phyloP scores from a whole-genome alignment of 108 stramenopile genomes.

The Stephanodiscus minutulus region DNA sequence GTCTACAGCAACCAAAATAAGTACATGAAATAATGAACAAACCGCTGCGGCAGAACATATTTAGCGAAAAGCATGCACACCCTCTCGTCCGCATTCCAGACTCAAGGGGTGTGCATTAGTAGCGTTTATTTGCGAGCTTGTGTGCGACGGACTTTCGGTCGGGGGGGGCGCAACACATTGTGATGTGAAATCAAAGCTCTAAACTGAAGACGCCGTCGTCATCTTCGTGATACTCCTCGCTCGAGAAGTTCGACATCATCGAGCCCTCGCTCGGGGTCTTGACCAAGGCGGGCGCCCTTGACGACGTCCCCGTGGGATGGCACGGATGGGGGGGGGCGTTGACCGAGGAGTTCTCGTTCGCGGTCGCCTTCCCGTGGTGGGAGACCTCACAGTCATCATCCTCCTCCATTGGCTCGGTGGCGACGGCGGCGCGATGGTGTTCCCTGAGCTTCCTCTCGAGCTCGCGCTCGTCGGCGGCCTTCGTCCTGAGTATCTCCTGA shows the following conservation, averaged over 20 bases:
- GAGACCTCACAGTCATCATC: background rate
- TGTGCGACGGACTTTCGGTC: too few relatives aligned
- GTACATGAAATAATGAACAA: too few relatives aligned
- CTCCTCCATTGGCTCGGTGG: background rate
- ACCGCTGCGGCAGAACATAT: too few relatives aligned
- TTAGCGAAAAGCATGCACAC: too few relatives aligned
- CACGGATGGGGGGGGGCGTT: background rate
- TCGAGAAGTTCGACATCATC: background rate
- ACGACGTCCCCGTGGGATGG: background rate
- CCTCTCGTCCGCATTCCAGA: too few relatives aligned
- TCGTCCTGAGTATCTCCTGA: conserved; percentile 25
- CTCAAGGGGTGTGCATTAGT: too few relatives aligned
- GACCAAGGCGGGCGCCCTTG: background rate
- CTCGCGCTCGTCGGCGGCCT: conserved; percentile 22
- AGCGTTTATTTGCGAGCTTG: too few relatives aligned
- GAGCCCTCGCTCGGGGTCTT: conserved; percentile 9
- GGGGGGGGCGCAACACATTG: too few relatives aligned
- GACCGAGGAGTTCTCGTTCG: too few relatives aligned
- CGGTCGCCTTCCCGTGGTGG: too few relatives aligned
- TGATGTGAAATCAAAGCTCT: conserved; percentile 8
- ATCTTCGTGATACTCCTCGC: background rate
- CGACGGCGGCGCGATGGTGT: background rate
- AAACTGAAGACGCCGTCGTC: conserved; percentile 22
- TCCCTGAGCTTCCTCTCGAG: background rate
- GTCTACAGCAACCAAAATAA: too few relatives aligned